These are phyloP conservation scores for Mucor plumbeus DNA, from an alignment of 371 early-diverging fungal genomes.

Conservation along the genomic window DNA sequence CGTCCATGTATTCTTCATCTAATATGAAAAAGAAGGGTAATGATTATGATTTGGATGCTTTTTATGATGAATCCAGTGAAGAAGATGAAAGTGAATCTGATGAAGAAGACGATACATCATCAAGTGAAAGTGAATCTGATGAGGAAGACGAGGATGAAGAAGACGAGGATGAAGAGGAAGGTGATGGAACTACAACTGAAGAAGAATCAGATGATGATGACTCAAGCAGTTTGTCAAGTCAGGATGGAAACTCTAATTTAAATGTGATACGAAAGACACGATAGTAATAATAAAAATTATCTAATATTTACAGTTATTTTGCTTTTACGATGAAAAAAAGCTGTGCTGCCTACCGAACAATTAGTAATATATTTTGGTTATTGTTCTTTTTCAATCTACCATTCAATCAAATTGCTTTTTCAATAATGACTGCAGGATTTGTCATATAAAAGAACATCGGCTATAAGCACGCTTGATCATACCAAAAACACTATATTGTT, in stretches of 20 bases:
- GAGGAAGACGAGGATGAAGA: conserved; percentile 40
- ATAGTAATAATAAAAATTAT: conserved; percentile 7
- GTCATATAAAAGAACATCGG: too few relatives aligned
- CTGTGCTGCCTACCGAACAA: neutral
- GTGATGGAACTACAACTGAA: neutral
- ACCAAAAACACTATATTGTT: too few relatives aligned
- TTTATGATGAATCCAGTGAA: conserved; percentile 53
- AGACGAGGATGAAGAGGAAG: conserved; percentile 27
- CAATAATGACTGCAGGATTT: neutral
- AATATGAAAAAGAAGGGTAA: conserved; percentile 47
- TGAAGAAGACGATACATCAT: conserved; percentile 24
- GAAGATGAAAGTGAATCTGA: conserved; percentile 33
- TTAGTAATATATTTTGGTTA: neutral
- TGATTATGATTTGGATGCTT: conserved; percentile 67
- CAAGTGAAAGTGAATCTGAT: conserved; percentile 24
- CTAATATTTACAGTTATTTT: neutral
- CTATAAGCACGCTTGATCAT: too few relatives aligned
- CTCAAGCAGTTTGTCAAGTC: conserved; percentile 11
- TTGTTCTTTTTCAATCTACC: neutral
- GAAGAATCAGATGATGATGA: conserved; percentile 5
- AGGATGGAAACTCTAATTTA: conserved; percentile 17
- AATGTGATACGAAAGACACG: conserved; percentile 15
- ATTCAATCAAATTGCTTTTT: neutral
- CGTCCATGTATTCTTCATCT: conserved; percentile 39
- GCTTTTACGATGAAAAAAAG: neutral